Base-by-base conservation (phyloP, 257 asterid species). In the Marsdenia floribunda region DNA sequence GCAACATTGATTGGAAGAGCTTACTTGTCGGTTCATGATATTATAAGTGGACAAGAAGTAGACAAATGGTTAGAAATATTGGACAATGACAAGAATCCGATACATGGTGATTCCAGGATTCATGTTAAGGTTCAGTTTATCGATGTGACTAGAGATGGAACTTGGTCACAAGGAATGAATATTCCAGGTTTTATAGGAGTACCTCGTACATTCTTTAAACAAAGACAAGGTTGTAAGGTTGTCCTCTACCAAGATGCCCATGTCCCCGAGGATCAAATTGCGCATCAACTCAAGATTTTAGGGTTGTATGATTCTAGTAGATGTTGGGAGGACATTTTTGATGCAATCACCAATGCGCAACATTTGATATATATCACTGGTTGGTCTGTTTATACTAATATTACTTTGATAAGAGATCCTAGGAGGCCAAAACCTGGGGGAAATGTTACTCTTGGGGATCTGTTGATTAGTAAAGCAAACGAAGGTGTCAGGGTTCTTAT, bases 1-100 rank as follows among this genome's bases (percentile, higher is more conserved):
- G 97, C 98, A 29, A 89, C 90, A 10, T 70, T 94, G 26, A 88
- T 93, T 6, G 98, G 97, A 15, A 77, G 97, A 67, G 97, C 97
- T 19, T 86, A 87, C 75, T 79, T 90, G 2, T 86, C 90, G 0
- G 98, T 85, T 21, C 87, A 80, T 71, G 93, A 93, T 42, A 35
- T 90, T 21, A 61, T 82, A 54, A 80, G 69, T 33, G 90, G 93
- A 0, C 79, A 66, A 4, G 64, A 37, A 61, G 91, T 87, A 14
- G 93, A 91, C 3, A 79, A 86, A 54, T 91, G 96, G 96, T 63
- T 91, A 21, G 78, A 80, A 0, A 86, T 90, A 24, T 5, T 86
- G 69, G 96, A 91, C 22, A 89, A 85, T 29, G 91, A 93, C 13
- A 68, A 69, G 8, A 61, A 55, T 63, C 96, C 90, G 0, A 82